A percentile compares a stretch with the other conserved stretches of the same genome.
Evolutionary conservation across 2,329 filamentous ascomycete species (phyloP).

Genomic region (Pseudodiploospora longispora): DNA sequence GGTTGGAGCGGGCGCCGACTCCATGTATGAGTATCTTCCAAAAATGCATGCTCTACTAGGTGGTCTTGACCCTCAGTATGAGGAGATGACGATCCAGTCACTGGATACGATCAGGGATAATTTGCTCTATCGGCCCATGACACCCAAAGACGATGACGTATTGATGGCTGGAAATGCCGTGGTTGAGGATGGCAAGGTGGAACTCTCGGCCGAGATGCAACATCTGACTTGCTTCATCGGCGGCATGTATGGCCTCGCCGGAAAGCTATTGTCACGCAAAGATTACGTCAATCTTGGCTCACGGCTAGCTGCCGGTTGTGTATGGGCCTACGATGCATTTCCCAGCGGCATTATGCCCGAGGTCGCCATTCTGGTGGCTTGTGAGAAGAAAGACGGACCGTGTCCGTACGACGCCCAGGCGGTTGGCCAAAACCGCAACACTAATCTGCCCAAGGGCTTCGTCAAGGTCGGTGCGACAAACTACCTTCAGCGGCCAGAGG

Average conservation of each 20-base stretch:
- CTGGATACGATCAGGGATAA: conserved; percentile 53
- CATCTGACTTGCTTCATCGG: conserved; percentile 66
- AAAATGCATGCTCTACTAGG: conserved; percentile 57
- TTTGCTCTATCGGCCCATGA: conserved; percentile 62
- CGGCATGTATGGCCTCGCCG: conserved; percentile 61
- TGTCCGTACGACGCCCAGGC: conserved; percentile 25
- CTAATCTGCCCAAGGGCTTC: conserved; percentile 45
- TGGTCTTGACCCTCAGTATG: conserved; percentile 55
- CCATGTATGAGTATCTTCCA: conserved; percentile 51
- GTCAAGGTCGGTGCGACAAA: conserved; percentile 38
- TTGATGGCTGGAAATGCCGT: conserved; percentile 44
- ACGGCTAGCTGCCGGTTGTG: conserved; percentile 43
- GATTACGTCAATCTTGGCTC: conserved; percentile 40
- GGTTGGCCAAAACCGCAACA: conserved; percentile 10
- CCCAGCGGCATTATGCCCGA: conserved; percentile 49
- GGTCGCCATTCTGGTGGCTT: conserved; percentile 30
- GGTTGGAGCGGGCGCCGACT: conserved; percentile 39
- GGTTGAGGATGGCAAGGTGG: conserved; percentile 17
- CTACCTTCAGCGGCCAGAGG: conserved; percentile 41
- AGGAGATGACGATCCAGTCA: conserved; percentile 54
- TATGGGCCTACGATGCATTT: conserved; percentile 45
- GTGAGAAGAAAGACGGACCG: conserved; percentile 24
- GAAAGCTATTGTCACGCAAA: conserved; percentile 46
- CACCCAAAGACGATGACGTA: conserved; percentile 49
- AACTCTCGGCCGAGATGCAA: conserved; percentile 31